These are phyloP conservation scores for Leccinellum albellum DNA, from an alignment of 768 basidiomycete genomes.

Conservation along the genomic window DNA sequence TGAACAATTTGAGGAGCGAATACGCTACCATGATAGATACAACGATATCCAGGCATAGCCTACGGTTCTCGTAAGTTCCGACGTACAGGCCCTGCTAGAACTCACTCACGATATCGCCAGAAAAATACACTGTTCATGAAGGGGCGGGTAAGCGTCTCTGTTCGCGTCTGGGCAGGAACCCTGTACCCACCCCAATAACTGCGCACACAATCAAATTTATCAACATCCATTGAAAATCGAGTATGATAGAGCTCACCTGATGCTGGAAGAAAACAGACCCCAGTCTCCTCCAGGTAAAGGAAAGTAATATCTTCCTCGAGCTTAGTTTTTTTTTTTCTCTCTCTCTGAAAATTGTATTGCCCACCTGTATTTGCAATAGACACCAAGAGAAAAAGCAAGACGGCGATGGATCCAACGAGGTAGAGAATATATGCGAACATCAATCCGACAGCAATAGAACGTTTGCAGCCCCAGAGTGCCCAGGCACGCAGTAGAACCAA, in stretches of 20 bases:
- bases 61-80: neutral
- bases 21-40: slow-evolving; percentile 1
- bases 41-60: neutral
- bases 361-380: neutral
- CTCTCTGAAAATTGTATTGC: neutral
- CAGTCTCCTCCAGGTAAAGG: neutral
- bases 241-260: neutral
- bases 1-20: slow-evolving; percentile 3
- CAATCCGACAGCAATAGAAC: neutral
- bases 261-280: neutral
- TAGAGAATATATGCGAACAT: slow-evolving; percentile 11
- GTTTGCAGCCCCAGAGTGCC: slow-evolving; percentile 17
- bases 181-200: neutral
- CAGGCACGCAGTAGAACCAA: slow-evolving; percentile 20
- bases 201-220: neutral
- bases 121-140: slow-evolving; percentile 2
- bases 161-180: neutral
- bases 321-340: neutral
- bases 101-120: neutral
- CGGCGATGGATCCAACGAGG: neutral
- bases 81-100: neutral
- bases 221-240: neutral
- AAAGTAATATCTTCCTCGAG: neutral
- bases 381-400: neutral
- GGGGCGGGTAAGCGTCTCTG: neutral